A percentile compares a stretch with the other conserved stretches of the same genome.
Conservation (phyloP, 106 monocot species). For the Phalaenopsis equestris region DNA sequence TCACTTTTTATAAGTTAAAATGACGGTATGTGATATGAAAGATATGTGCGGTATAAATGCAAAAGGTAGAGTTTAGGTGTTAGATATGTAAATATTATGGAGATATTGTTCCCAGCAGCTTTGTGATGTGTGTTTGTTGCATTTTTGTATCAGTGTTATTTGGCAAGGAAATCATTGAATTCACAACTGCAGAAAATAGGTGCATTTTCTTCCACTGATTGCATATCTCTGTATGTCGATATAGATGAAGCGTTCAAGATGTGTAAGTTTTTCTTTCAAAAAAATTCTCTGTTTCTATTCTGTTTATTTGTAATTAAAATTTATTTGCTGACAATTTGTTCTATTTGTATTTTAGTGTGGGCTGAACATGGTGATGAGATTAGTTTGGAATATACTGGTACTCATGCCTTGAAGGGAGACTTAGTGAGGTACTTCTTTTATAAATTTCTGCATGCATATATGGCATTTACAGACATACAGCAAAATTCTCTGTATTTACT, state of each 20-base stretch:
- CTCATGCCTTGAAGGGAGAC: conserved; percentile 86
- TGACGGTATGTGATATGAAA: no score
- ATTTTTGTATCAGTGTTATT: conserved; percentile 45
- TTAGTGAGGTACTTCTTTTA: conserved; percentile 54
- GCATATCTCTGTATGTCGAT: conserved; percentile 41
- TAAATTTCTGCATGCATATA: not conserved
- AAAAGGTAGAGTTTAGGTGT: no score
- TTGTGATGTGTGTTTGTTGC: not conserved
- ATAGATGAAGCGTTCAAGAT: conserved; percentile 59
- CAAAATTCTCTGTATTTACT: no score
- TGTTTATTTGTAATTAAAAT: not conserved
- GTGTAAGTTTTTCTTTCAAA: conserved; percentile 31
- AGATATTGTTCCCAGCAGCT: not conserved
- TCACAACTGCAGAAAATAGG: conserved; percentile 56
- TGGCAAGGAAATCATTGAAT: conserved; percentile 70
- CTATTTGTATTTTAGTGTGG: conserved; percentile 63
- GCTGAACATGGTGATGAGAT: conserved; percentile 93
- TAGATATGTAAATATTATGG: not conserved
- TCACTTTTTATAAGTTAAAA: not conserved
- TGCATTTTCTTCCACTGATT: conserved; percentile 49
- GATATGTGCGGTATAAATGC: no score
- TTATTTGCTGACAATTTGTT: not conserved
- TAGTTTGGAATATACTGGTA: conserved; percentile 87
- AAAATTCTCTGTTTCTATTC: not conserved
- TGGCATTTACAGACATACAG: no score